Evolutionary conservation across 1,284 basidiomycete genomes (phyloP), one percentile per base, ranked within the genome.

Genomic region (Golubevia pallescens): DNA sequence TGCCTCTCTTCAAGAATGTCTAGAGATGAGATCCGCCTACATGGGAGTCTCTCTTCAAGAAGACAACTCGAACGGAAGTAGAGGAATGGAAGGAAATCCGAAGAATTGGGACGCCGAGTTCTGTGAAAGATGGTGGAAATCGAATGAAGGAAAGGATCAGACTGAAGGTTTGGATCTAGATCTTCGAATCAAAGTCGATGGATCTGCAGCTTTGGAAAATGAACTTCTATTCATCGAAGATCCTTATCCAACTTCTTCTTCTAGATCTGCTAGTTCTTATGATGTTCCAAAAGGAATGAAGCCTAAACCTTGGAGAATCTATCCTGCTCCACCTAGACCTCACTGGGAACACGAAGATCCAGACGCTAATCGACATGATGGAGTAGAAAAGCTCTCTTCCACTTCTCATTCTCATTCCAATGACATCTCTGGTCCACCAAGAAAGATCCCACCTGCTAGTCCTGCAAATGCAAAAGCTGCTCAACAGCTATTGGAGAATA

Each of bases 31-130:
- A n/a, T 78, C 84, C 62, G 80, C 81, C 68, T 85, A 84, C 71
- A 85, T 85, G 78, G 62, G 61, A 23, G 71, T 67, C 61, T 76
- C 73, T 54, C 70, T 78, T n/a, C 83, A 85, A 63, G 71, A 67
- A n/a, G 56, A 67, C 38, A 38, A 38, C 10, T 38, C 34, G 34
- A 38, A 38, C 34, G 34, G 34, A 10, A 38, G 34, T 10, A 38
- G 10, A 38, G 34, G 34, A 38, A 69, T 76, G 58, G 75, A 81
- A 54, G 83, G 83, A 65, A 84, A 85, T 58, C 83, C 83, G 0
- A 85, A 84, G 69, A 84, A 85, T 51, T 85, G 83, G 83, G 83
- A 85, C 58, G 83, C 82, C 8, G 81, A 85, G 57, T 71, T 78
- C 59, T 83, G 79, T 53, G 74, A 71, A 14, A 67, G 71, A 57